A percentile compares a stretch with the other conserved stretches of the same genome.
These are phyloP conservation scores for Penicillium alfredii DNA, from an alignment of 495 filamentous ascomycete genomes.

Conservation along the genomic window DNA sequence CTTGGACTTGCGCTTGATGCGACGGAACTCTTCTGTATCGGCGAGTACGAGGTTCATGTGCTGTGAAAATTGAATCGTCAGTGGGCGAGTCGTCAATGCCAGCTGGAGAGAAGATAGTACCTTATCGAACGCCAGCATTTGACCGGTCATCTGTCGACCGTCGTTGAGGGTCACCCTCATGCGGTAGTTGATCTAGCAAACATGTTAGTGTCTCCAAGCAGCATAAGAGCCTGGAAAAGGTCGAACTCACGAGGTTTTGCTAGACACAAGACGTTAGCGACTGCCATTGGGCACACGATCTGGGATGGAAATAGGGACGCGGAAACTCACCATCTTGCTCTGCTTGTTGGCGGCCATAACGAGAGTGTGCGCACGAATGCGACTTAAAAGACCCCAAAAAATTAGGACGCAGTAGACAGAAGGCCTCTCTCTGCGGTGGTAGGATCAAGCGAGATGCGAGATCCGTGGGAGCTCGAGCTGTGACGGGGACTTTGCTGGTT, in stretches of 20 bases:
- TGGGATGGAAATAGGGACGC: constrained; percentile 22
- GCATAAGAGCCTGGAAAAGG: neutral
- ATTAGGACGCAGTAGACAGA: constrained; percentile 28
- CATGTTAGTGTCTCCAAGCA: constrained; percentile 21
- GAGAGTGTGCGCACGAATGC: constrained; percentile 57
- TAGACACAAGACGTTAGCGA: constrained; percentile 64
- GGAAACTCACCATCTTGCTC: constrained; percentile 90
- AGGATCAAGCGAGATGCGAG: constrained; percentile 14
- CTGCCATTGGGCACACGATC: constrained; percentile 53
- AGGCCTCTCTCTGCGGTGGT: constrained; percentile 19
- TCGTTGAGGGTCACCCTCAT: constrained; percentile 97
- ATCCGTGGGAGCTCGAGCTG: constrained; percentile 24
- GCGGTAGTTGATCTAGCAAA: constrained; percentile 87
- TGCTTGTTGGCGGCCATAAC: constrained; percentile 87
- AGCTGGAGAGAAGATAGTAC: constrained; percentile 37
- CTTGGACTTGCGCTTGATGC: constrained; percentile 88
- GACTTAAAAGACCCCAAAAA: constrained; percentile 60
- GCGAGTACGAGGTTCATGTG: constrained; percentile 99
- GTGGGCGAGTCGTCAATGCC: constrained; percentile 1
- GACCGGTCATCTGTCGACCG: constrained; percentile 92
- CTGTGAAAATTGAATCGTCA: constrained; percentile 41
- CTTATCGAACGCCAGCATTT: constrained; percentile 97
- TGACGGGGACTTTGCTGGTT: constrained; percentile 14
- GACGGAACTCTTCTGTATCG: constrained; percentile 98
- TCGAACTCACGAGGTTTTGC: constrained; percentile 89